Base-by-base conservation (phyloP, 1,139 yeast species). In the Geotrichum carabidarum region DNA sequence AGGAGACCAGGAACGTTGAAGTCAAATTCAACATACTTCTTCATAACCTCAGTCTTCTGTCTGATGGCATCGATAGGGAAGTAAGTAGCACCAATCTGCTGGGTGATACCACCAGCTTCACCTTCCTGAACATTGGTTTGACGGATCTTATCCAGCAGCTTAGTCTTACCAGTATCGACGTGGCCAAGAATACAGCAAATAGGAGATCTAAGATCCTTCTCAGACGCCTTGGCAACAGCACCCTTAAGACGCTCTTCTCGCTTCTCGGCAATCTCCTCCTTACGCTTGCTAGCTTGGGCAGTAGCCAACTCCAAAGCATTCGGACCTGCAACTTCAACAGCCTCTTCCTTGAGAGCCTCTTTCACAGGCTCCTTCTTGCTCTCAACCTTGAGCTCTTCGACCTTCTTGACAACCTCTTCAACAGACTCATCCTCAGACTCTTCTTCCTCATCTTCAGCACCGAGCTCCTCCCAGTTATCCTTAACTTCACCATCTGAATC, bases 61-160 rank as follows among this genome's bases (percentile, higher is more conserved):
- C 84, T 84, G 67, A 93, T 89, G 43, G 98, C 89, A 36, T 86
- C 95, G 64, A 93, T 91, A 58, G 99, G 99, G 88, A 93, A 94
- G 73, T 91, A 94, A 30, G 99, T 94, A 52, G 99, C 99, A 82
- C 99, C 99, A 70, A 93, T 93, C 75, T 93, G 99, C 80, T 93
- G 99, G 62, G 99, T 93, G 70, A 93, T 94, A 78, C 99, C 99
- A 78, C 99, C 99, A 56, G 99, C 99, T 77, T 93, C 99, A 70
- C 99, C 99, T 72, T 97, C 99, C 78, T 93, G 99, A 59, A 93
- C 99, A 67, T 93, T 93, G 49, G 98, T 94, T 78, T 93, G 97
- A 77, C 99, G 94, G 63, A 93, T 84, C 74, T 93, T 94, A 71
- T 93, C 99, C 70, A 93, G 79, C 63, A 93, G 80, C 71, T 93